Evolutionary conservation across 1,139 yeast genomes (phyloP).

Genomic region (Geotrichum reessii): DNA sequence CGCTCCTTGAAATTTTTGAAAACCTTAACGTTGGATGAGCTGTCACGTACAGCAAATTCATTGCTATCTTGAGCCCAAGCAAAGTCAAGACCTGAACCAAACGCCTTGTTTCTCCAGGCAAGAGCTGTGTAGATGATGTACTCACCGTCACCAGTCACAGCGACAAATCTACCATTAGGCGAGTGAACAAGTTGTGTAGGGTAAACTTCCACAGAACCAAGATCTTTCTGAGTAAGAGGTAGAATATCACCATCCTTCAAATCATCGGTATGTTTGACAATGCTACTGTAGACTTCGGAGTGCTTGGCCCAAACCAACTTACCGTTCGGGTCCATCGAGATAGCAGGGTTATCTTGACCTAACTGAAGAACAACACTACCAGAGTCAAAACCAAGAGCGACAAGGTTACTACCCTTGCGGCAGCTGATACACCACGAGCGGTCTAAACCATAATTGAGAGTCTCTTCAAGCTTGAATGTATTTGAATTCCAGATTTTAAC

Average conservation of each 20-base stretch:
- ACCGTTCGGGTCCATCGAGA: slow-evolving; percentile 90
- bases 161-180: slow-evolving; percentile 94
- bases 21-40: slow-evolving; percentile 58
- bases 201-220: slow-evolving; percentile 87
- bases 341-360: slow-evolving; percentile 91
- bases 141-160: slow-evolving; percentile 98
- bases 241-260: slow-evolving; percentile 67
- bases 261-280: slow-evolving; percentile 58
- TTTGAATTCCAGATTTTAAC: slow-evolving; percentile 90
- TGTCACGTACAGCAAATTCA: slow-evolving; percentile 76
- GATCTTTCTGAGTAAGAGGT: slow-evolving; percentile 73
- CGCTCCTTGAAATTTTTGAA: slow-evolving; percentile 83
- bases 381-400: slow-evolving; percentile 92
- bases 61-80: slow-evolving; percentile 94
- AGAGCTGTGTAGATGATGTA: slow-evolving; percentile 92
- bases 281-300: slow-evolving; percentile 80
- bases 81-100: slow-evolving; percentile 85
- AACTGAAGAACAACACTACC: slow-evolving; percentile 82
- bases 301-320: slow-evolving; percentile 88
- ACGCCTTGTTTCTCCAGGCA: slow-evolving; percentile 96
- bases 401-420: slow-evolving; percentile 67
- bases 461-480: slow-evolving; percentile 71
- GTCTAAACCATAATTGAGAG: slow-evolving; percentile 84
- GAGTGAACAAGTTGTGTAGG: slow-evolving; percentile 86
- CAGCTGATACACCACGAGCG: slow-evolving; percentile 94